phyloP scores from a whole-genome alignment of 225 moss, liverwort and hornwort genomes.

The Marchantia paleacea region DNA sequence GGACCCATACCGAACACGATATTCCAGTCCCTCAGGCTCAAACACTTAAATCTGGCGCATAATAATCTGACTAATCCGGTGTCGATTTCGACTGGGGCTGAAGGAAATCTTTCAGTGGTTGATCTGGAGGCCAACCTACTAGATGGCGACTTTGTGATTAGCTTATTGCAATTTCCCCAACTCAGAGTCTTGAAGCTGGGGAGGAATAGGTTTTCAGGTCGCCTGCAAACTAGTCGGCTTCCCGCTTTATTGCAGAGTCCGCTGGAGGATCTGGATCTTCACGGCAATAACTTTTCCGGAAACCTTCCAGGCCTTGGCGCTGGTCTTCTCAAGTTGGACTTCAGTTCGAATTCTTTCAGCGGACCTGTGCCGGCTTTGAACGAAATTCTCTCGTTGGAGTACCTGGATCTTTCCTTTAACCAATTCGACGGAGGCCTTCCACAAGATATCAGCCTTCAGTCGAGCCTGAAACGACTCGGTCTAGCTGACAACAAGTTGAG shows the following conservation, averaged over 20 bases:
- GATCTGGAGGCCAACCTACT: conserved; percentile 8
- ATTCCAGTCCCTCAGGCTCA: not conserved
- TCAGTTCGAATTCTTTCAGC: conserved; percentile 17
- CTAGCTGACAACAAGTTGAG: conserved; percentile 55
- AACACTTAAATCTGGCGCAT: not conserved
- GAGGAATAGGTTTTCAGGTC: conserved; percentile 8
- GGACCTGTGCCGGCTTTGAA: not conserved
- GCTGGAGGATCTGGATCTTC: conserved; percentile 42
- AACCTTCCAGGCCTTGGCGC: not conserved
- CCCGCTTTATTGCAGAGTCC: not conserved
- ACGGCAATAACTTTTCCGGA: conserved; percentile 47
- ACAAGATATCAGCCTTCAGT: conserved; percentile 1
- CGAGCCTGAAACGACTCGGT: conserved; percentile 30
- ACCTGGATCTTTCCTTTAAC: conserved; percentile 5
- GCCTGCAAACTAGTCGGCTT: not conserved
- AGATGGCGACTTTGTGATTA: not conserved
- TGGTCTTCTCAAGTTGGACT: conserved; percentile 12
- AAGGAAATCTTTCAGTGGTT: not conserved
- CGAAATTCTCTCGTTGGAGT: not conserved
- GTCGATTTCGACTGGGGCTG: not conserved
- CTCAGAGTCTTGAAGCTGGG: conserved; percentile 7
- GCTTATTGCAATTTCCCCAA: not conserved
- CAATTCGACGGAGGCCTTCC: conserved; percentile 6
- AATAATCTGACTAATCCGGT: not conserved
- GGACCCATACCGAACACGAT: not conserved